Base-by-base conservation (phyloP, 139 green algal genomes). In the Deuterostichococcus epilithicus region DNA sequence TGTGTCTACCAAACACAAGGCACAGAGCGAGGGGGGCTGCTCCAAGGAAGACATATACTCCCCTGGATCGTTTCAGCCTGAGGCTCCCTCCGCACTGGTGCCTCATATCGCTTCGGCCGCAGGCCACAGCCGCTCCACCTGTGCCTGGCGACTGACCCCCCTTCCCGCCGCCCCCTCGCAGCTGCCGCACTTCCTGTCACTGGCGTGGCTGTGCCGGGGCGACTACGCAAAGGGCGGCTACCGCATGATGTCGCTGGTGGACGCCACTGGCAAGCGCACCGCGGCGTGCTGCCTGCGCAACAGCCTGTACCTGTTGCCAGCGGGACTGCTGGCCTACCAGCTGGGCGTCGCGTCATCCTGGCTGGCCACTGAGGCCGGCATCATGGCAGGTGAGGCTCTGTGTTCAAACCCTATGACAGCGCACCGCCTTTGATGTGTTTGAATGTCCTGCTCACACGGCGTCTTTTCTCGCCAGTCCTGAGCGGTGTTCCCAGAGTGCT, bases 181-280 rank as follows among this genome's bases (percentile, higher is more conserved):
- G 88, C 90, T 99, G 85, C 96, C 96, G 28, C 96, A 99, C 87
- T 99, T 99, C 82, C 90, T 99, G 82, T 87, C 96, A 2, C 87
- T 99, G 10, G 94, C 96, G 25, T 98, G 93, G 92, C 81, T 99
- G 78, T 98, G 89, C 84, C 88, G 91, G 67, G 90, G 87, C 3
- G 95, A 98, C 86, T 98, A 98, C 74, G 80, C 84, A 20, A 72
- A 77, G 1, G 95, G 94, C 26, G 93, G 95, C 28, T 94, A 91
- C 70, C 79, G 80, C 59, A 99, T 99, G 96, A 80, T 99, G 58
- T 95, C 91, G 3, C 78, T 90, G 58, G 35, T 92, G 1, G 96
- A 99, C 79, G 47, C 87, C 1, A 94, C 84, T 1, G 96, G 96
- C 28, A 80, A 87, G 33, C 87, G 95, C 42, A 94, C 89, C 10